phyloP scores from a whole-genome alignment of 108 stramenopile genomes.

The Craspedostauros australis region DNA sequence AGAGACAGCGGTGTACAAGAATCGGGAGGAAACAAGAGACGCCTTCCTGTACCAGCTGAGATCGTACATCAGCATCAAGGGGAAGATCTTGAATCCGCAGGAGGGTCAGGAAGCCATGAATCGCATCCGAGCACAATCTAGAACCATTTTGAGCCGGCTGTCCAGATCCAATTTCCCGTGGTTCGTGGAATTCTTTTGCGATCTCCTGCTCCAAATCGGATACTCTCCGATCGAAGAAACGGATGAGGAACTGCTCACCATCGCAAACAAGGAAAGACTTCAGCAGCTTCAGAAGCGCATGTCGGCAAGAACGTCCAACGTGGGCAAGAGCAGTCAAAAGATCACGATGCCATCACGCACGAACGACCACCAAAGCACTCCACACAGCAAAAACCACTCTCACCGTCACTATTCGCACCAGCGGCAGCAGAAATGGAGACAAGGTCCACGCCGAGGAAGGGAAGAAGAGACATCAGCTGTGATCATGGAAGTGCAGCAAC shows the following conservation, averaged over 20 bases:
- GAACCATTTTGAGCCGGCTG: constrained; percentile 37
- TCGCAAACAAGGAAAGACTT: constrained; percentile 57
- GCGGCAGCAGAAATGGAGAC: too few species aligned
- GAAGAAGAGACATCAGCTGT: constrained; percentile 4
- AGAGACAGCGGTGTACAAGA: constrained; percentile 52
- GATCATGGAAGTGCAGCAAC: constrained; percentile 28
- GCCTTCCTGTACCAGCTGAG: constrained; percentile 68
- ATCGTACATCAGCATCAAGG: constrained; percentile 55
- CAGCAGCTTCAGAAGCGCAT: constrained; percentile 31
- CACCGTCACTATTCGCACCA: too few species aligned
- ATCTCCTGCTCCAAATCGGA: constrained; percentile 74
- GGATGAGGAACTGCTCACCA: constrained; percentile 63
- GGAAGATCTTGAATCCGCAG: constrained; percentile 43
- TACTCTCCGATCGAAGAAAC: constrained; percentile 67
- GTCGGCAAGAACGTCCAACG: too few species aligned
- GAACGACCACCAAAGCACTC: too few species aligned
- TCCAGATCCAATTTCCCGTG: constrained; percentile 47
- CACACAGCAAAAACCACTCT: too few species aligned
- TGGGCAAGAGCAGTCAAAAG: neutral
- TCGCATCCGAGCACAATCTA: constrained; percentile 34
- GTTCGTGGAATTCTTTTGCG: constrained; percentile 75
- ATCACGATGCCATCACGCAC: neutral
- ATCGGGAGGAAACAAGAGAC: constrained; percentile 72
- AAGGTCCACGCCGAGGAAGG: constrained; percentile 32
- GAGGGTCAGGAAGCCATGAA: constrained; percentile 28